A percentile compares a stretch with the other conserved stretches of the same genome.
Conservation (phyloP, 805 yeast genomes). For the Dipodascus albidus region DNA sequence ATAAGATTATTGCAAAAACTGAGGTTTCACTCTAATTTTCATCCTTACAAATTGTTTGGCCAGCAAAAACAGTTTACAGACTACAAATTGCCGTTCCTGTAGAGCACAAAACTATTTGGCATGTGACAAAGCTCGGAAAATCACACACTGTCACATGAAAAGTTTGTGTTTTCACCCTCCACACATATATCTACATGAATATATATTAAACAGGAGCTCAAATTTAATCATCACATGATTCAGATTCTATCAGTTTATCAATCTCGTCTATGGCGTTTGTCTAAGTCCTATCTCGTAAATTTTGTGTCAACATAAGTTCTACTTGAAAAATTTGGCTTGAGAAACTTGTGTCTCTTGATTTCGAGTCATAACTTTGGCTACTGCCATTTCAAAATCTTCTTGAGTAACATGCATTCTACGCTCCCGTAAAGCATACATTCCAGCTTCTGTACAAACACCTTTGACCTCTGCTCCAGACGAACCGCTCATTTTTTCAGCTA, state of each 20-base stretch:
- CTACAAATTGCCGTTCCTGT: too few species aligned
- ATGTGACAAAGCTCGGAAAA: too few species aligned
- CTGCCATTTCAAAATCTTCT: constrained; percentile 95
- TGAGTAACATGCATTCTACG: constrained; percentile 95
- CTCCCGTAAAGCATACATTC: constrained; percentile 91
- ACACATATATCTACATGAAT: too few species aligned
- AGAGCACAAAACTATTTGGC: too few species aligned
- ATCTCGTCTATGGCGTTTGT: not conserved
- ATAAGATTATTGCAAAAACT: too few species aligned
- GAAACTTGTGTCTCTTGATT: constrained; percentile 91
- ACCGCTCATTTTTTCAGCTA: constrained; percentile 95
- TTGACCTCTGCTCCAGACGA: constrained; percentile 97
- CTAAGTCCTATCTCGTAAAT: not conserved
- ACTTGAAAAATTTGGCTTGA: constrained; percentile 81
- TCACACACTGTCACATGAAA: too few species aligned
- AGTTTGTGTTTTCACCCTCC: too few species aligned
- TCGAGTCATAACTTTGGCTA: constrained; percentile 92
- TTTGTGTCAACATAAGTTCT: too few species aligned
- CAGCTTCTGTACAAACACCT: constrained; percentile 96
- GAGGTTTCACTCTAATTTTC: too few species aligned
- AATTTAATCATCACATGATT: not conserved
- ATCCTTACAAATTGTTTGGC: too few species aligned
- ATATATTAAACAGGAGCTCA: too few species aligned
- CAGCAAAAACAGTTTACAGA: too few species aligned
- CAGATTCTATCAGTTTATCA: not conserved